Conservation (phyloP, 108 stramenopile genomes). For the Nitzschia putrida region DNA sequence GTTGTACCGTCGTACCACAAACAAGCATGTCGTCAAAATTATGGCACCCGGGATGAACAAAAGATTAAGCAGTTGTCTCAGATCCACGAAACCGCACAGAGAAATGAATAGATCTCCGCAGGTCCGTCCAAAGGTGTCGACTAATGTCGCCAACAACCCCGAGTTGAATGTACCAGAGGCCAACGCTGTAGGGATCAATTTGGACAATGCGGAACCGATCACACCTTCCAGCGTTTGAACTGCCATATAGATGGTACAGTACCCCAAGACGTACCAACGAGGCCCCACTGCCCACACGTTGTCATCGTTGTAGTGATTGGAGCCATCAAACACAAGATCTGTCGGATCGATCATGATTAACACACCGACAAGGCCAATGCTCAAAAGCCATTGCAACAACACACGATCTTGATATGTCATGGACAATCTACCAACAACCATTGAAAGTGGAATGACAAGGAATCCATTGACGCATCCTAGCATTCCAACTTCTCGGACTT, state of each 20-base stretch:
- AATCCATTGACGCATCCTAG: conserved; percentile 79
- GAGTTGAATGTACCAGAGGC: conserved; percentile 83
- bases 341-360: conserved; percentile 63
- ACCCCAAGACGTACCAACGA: conserved; percentile 56
- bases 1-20: conserved; percentile 53
- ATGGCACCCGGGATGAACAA: conserved; percentile 64
- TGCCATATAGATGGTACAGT: conserved; percentile 63
- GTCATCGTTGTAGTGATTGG: conserved; percentile 58
- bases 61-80: conserved; percentile 69
- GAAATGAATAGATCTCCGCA: conserved; percentile 74
- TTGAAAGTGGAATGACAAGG: conserved; percentile 77
- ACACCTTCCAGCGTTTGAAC: conserved; percentile 80
- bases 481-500: conserved; percentile 71
- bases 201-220: conserved; percentile 77
- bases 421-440: conserved; percentile 66
- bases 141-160: conserved; percentile 38
- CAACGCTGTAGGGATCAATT: conserved; percentile 83
- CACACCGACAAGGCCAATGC: conserved; percentile 51
- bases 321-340: conserved; percentile 47
- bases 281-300: conserved; percentile 54
- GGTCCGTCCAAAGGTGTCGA: conserved; percentile 59
- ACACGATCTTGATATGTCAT: conserved; percentile 55
- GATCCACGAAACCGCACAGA: conserved; percentile 51
- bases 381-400: conserved; percentile 55
- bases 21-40: conserved; percentile 52